Conservation (phyloP, 23 red algal species). For the Gracilaria gracilis region DNA sequence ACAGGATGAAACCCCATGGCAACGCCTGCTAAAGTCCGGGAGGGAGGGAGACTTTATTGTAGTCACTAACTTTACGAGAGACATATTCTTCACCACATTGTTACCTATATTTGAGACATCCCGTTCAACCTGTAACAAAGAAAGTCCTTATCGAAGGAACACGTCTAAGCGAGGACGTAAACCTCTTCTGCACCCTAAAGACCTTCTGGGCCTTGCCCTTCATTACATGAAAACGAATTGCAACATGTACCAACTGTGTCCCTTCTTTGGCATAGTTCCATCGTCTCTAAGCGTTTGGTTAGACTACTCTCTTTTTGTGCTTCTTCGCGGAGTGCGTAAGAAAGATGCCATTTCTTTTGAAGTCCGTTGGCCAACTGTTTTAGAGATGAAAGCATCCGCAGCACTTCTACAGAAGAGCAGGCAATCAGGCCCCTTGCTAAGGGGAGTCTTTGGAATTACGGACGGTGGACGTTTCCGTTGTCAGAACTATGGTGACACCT, state of each 20-base stretch:
- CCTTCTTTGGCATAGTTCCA: constrained; percentile 44
- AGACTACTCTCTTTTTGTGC: constrained; percentile 8
- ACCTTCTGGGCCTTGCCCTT: constrained; percentile 5
- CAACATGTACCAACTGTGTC: neutral
- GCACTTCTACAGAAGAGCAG: neutral
- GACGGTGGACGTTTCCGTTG: constrained; percentile 13
- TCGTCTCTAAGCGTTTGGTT: constrained; percentile 29
- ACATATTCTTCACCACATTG: neutral
- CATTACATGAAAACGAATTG: constrained; percentile 17
- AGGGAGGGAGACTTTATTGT: constrained; percentile 18
- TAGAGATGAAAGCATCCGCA: neutral
- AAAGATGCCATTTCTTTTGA: neutral
- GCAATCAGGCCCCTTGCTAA: neutral
- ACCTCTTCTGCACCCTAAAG: neutral
- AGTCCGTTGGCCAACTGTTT: neutral
- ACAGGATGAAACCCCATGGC: neutral
- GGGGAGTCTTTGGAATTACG: constrained; percentile 7
- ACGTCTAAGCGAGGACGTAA: neutral
- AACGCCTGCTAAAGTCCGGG: neutral
- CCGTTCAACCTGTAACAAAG: neutral
- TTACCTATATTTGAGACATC: constrained; percentile 31
- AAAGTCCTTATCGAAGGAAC: constrained; percentile 10
- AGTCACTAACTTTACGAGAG: neutral
- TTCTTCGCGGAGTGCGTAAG: neutral
- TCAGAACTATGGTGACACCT: constrained; percentile 20